Percentiles rank a stretch among this genome's conserved stretches.
phyloP scores from a whole-genome alignment of 495 filamentous ascomycete genomes.

The Cladorrhinum samala region DNA sequence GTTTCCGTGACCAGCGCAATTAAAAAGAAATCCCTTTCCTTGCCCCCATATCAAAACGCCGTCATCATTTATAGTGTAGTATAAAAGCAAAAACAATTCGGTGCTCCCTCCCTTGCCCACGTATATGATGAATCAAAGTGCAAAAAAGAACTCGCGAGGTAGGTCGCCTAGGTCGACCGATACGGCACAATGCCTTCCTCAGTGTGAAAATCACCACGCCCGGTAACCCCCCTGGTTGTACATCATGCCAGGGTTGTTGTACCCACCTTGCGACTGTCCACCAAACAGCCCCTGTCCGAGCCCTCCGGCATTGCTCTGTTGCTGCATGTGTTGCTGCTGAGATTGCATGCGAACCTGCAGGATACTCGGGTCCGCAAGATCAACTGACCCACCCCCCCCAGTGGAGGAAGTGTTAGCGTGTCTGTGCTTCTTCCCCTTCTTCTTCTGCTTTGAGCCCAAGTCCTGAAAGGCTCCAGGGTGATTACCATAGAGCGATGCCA shows the following conservation, averaged over 20 bases:
- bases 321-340: conserved; percentile 71
- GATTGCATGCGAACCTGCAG: conserved; percentile 96
- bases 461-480: conserved; percentile 79
- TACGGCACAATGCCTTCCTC: neutral
- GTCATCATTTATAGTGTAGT: no score
- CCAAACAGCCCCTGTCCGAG: conserved; percentile 82
- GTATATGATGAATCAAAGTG: conserved; percentile 10
- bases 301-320: conserved; percentile 59
- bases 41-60: no score
- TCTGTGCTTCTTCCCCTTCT: conserved; percentile 99
- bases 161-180: neutral
- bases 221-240: conserved; percentile 66
- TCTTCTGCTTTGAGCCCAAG: conserved; percentile 91
- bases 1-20: no score
- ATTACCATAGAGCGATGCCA: conserved; percentile 83
- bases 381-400: conserved; percentile 93
- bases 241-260: conserved; percentile 83
- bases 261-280: conserved; percentile 98
- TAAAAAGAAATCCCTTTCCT: no score
- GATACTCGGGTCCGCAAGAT: conserved; percentile 99
- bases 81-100: conserved; percentile 26
- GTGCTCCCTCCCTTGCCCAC: no score
- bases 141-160: conserved; percentile 15
- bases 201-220: conserved; percentile 56
- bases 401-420: conserved; percentile 99